A percentile compares a stretch with the other conserved stretches of the same genome.
phyloP scores from a whole-genome alignment of 129 eudicot genomes.

The sunflower (Helianthus annuus) region HanXRQr2.0-SUNRISE NC_035444.2:12453941-12454440 shows the following conservation, averaged over 20 bases:
- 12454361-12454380: neutral
- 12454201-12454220: neutral
- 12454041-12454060: neutral
- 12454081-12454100: no score
- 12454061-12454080: neutral
- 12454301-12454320: neutral
- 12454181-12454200: slow-evolving; percentile 5
- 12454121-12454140: neutral
- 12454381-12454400: neutral
- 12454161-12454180: slow-evolving; percentile 30
- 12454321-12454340: neutral
- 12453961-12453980: no score
- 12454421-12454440: no score
- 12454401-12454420: neutral
- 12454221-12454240: neutral
- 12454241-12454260: slow-evolving; percentile 7
- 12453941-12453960: no score
- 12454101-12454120: neutral
- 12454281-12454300: no score
- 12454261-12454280: neutral
- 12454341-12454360: neutral
- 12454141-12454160: no score
- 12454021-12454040: neutral
- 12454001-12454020: neutral
- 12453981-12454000: neutral